Evolutionary conservation across 164 flowering plant species (phyloP), one percentile per base, ranked within the genome.

Genomic region (Brasenia schreberi): DNA sequence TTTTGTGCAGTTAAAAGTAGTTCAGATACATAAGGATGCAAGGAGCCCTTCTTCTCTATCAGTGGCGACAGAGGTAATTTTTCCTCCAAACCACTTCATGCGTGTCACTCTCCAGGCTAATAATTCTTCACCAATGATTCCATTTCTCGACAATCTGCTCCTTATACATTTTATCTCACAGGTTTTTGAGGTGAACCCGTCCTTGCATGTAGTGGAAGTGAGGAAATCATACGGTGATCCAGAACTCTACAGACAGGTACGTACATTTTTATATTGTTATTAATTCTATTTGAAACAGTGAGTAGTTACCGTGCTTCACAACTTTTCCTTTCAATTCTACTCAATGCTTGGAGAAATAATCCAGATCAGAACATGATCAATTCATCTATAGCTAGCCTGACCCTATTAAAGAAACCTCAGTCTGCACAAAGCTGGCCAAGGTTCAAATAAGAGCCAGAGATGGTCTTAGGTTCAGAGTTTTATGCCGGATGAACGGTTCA

Each of bases 171-270:
- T 49, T 14, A 23, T 10, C 18, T 68, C 27, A 43, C 90, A 91
- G 98, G 90, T 94, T 42, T 83, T 89, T 70, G 95, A 89, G 83
- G 84, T 94, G 44, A 88, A 84, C 65, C 81, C 95, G 58, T 81
- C 95, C 27, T 64, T 94, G 44, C 80, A 81, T 73, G 99, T 94
- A 19, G 99, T 94, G 61, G 99, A 94, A 75, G 68, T 94, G 59
- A 82, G 86, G 79, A 94, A 94, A 78, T 78, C 91, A 42, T 74
- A 72, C 61, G 99, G 99, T 39, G 99, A 94, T 81, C 27, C 88
- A 14, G 67, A 80, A 18, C 67, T 80, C 18, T 94, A 94, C 67
- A 84, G 92, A 87, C 87, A 90, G 93, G 98, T 89, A 74, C 4
- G 0, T 17, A 17, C 39, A 33, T 33, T 33, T 33, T 33, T 33